Base-by-base conservation (phyloP, 208 protist species). In the Leishmania tropica region DNA sequence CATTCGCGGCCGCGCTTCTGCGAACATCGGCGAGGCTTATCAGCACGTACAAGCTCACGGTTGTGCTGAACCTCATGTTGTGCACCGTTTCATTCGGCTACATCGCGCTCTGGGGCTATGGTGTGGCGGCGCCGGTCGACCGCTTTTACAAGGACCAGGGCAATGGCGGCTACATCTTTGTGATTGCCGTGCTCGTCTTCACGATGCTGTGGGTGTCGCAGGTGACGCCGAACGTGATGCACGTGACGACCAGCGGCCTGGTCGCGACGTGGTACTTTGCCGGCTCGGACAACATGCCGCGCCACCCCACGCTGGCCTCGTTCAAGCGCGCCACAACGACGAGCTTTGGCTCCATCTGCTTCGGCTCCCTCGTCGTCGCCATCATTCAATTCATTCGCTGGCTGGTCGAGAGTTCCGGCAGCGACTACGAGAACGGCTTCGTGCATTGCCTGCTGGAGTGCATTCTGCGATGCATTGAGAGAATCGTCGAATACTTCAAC, bases 261-360 rank as follows among this genome's bases (percentile, higher is more conserved):
- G 87, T 91, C 35, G 95, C 94, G 5, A 97, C 93, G 65, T 97
- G 95, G 96, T 98, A 97, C 89, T 98, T 97, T 86, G 92, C 90
- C 19, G 93, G 93, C 24, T 78, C 80, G 17, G 76, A 80, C 31
- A 88, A 89, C 75, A 94, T 94, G 89, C 94, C 94, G 19, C 79
- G 72, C 31, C 91, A 94, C 80, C 93, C 95, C 8, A 95, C 94
- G 35, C 2, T 94, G 8, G 85, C 87, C 37, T 92, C 93, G 19
- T 92, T 98, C 54, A 90, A 88, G 74, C 88, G 96, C 2, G 90
- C 94, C n/a, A 80, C 78, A 24, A 97, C 94, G 17, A 97, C 92
- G 19, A 95, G 90, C 78, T 93, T 98, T 60, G 96, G 96, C 64
- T 95, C 93, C 80, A 96, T 98, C 80, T 98, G 96, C 87, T 97